Percentiles rank a stretch among this genome's conserved stretches.
Evolutionary conservation across 306 rosid genomes (phyloP).

Genomic region (Urtica urens): DNA sequence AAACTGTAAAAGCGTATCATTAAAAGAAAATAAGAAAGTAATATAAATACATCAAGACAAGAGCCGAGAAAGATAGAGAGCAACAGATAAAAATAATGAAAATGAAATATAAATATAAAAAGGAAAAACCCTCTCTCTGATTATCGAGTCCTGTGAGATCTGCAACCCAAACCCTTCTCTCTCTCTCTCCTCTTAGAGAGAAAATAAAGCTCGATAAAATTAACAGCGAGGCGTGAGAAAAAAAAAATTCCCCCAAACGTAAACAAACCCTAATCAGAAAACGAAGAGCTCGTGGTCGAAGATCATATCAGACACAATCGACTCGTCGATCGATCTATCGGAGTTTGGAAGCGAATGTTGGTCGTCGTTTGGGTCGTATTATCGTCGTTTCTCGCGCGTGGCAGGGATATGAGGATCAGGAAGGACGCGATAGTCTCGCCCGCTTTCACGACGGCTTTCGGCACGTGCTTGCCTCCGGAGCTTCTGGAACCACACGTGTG

Average conservation of each 20-base stretch:
- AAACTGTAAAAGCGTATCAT: constrained; percentile 6
- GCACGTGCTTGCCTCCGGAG: constrained; percentile 30
- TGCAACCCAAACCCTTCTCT: constrained; percentile 19
- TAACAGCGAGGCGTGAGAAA: no score
- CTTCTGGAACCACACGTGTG: constrained; percentile 46
- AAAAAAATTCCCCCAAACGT: not conserved
- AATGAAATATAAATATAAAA: not conserved
- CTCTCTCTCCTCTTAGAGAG: not conserved
- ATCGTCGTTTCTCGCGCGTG: not conserved
- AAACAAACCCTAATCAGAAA: not conserved
- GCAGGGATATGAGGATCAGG: constrained; percentile 58
- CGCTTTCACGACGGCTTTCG: constrained; percentile 24
- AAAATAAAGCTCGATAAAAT: constrained; percentile 9
- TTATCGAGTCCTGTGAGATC: constrained; percentile 68
- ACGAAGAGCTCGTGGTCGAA: not conserved
- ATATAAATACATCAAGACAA: constrained; percentile 42
- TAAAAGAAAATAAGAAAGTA: not conserved
- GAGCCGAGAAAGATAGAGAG: constrained; percentile 40
- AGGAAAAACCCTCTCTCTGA: constrained; percentile 45
- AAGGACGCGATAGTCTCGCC: constrained; percentile 65
- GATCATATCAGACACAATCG: not conserved
- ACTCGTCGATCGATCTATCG: constrained; percentile 1
- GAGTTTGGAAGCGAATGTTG: not conserved
- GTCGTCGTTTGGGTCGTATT: not conserved
- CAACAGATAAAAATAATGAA: constrained; percentile 17